Conservation (phyloP, 2,329 filamentous ascomycete genomes). For the Blastomyces gilchristii region DNA sequence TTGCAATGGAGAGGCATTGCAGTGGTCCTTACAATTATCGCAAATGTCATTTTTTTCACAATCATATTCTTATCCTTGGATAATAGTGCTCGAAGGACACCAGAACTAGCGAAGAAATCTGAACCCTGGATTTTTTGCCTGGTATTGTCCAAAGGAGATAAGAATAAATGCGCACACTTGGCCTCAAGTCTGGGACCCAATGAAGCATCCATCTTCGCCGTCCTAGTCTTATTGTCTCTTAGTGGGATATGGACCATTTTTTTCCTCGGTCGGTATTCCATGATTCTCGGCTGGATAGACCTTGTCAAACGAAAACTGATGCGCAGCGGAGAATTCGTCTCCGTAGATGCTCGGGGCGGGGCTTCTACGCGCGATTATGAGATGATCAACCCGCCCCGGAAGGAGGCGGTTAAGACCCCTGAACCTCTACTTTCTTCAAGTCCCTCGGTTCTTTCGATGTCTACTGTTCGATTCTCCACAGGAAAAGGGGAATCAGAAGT, state of each 20-base stretch:
- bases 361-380: constrained; percentile 64
- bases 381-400: constrained; percentile 49
- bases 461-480: constrained; percentile 16
- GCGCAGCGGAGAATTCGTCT: constrained; percentile 68
- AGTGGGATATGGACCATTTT: constrained; percentile 79
- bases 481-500: constrained; percentile 23
- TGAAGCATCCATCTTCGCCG: constrained; percentile 66
- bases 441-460: constrained; percentile 19
- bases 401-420: constrained; percentile 23
- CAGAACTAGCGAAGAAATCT: constrained; percentile 47
- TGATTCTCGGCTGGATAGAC: constrained; percentile 74
- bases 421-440: constrained; percentile 25
- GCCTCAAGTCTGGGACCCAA: constrained; percentile 57
- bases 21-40: constrained; percentile 80
- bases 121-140: constrained; percentile 64
- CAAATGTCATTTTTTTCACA: constrained; percentile 88
- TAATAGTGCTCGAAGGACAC: constrained; percentile 51
- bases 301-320: constrained; percentile 44
- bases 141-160: constrained; percentile 47
- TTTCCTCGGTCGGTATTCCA: constrained; percentile 71
- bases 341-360: constrained; percentile 64
- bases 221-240: constrained; percentile 72
- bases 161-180: constrained; percentile 53
- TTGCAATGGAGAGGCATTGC: constrained; percentile 91
- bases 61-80: constrained; percentile 84